phyloP scores from a whole-genome alignment of 805 yeast genomes.

The Myxozyma mucilagina region DNA sequence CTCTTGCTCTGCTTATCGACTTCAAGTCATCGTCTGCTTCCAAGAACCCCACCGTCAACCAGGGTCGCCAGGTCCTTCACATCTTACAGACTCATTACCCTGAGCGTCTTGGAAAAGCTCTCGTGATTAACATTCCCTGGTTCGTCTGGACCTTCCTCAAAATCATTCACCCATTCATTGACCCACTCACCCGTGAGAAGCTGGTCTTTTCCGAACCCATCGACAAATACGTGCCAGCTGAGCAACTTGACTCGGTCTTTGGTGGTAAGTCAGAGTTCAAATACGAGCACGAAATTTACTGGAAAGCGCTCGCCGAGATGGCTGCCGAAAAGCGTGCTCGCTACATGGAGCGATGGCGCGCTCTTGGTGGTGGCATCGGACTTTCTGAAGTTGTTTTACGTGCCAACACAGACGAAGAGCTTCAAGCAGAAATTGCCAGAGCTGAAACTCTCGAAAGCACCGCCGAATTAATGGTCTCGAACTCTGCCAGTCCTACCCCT shows the following conservation, averaged over 20 bases:
- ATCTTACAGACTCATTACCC: conserved; percentile 97
- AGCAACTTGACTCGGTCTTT: conserved; percentile 78
- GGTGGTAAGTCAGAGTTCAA: conserved; percentile 86
- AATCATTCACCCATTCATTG: conserved; percentile 92
- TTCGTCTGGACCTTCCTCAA: conserved; percentile 90
- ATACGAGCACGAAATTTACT: conserved; percentile 76
- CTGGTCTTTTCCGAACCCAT: conserved; percentile 90
- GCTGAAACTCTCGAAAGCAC: conserved; percentile 9
- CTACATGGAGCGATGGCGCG: conserved; percentile 67
- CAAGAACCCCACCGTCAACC: conserved; percentile 83
- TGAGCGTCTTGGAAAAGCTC: conserved; percentile 90
- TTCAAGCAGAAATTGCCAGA: conserved; percentile 15
- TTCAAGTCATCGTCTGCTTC: conserved; percentile 76
- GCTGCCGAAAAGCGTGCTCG: conserved; percentile 59
- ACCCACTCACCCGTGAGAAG: conserved; percentile 91
- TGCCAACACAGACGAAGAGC: conserved; percentile 38
- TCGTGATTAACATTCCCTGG: conserved; percentile 90
- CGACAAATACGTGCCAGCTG: conserved; percentile 73
- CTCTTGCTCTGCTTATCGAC: conserved; percentile 86
- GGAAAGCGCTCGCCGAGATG: conserved; percentile 67
- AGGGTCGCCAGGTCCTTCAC: conserved; percentile 87
- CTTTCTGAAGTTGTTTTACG: conserved; percentile 81
- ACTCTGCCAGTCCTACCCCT: conserved; percentile 4
- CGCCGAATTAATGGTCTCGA: conserved; percentile 11
- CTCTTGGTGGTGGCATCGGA: conserved; percentile 73